Percentiles rank a stretch among this genome's conserved stretches.
These are phyloP conservation scores for Lachancea waltii DNA, from an alignment of 805 yeast species.

Conservation along the genomic window DNA sequence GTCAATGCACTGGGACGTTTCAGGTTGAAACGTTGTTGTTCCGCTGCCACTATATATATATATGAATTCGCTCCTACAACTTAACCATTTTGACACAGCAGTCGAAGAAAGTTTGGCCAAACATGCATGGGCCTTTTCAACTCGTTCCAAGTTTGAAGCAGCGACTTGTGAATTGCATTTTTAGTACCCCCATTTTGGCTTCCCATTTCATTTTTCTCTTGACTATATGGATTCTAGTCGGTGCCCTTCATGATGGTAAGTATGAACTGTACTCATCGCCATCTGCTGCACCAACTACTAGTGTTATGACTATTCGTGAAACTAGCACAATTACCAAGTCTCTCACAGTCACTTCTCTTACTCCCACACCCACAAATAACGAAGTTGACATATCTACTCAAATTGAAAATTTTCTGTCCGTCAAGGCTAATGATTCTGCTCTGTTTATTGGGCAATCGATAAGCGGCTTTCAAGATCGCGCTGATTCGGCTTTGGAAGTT, in stretches of 20 bases:
- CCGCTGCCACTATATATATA: background rate
- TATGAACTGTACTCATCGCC: background rate
- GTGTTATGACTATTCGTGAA: background rate
- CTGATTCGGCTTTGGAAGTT: conserved; percentile 2
- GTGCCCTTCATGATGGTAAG: background rate
- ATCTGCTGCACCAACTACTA: background rate
- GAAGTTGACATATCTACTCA: too few species aligned
- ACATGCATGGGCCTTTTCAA: conserved; percentile 8
- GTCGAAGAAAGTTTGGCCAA: too few species aligned
- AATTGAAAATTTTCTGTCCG: background rate
- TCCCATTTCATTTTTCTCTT: conserved; percentile 9
- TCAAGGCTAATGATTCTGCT: conserved; percentile 7
- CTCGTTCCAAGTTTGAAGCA: conserved; percentile 10
- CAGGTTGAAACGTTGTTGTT: conserved; percentile 2
- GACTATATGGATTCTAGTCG: conserved; percentile 11
- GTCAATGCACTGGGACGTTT: background rate
- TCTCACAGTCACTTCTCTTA: conserved; percentile 4
- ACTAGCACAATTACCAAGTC: background rate
- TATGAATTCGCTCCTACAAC: too few species aligned
- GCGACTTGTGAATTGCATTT: conserved; percentile 12
- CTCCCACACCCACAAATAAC: background rate
- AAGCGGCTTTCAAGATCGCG: conserved; percentile 8
- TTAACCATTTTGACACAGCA: too few species aligned
- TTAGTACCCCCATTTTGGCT: conserved; percentile 13
- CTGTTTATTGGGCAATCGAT: background rate